These are phyloP conservation scores for Solanum aculeatissimum DNA, from an alignment of 305 asterid genomes.

Conservation along the genomic window DNA sequence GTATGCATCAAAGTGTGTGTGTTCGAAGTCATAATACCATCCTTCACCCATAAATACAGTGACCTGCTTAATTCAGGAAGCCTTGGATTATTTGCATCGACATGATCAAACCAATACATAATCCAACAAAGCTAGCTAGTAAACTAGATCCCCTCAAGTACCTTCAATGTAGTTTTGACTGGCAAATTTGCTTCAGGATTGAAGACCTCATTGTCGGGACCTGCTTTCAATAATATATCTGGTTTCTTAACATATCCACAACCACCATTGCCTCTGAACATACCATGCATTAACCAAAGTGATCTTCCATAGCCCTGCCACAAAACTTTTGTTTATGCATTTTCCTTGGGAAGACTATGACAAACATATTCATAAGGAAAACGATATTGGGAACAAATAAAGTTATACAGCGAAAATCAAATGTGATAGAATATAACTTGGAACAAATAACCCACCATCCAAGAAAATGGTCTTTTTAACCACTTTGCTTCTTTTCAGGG, in stretches of 20 bases:
- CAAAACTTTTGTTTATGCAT: background rate
- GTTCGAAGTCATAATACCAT: background rate
- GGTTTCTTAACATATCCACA: conserved; percentile 9
- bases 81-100: background rate
- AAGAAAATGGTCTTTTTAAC: background rate
- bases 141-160: background rate
- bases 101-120: background rate
- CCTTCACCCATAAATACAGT: conserved; percentile 3
- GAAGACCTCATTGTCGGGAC: conserved; percentile 1
- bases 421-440: background rate
- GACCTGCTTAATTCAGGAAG: background rate
- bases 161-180: conserved; percentile 1
- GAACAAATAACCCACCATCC: background rate
- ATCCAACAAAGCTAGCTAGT: background rate
- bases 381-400: background rate
- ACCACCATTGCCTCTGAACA: conserved; percentile 7
- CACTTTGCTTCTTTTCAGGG: background rate
- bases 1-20: conserved; percentile 1
- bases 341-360: background rate
- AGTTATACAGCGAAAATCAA: background rate
- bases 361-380: background rate
- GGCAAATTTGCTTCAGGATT: conserved; percentile 1
- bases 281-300: conserved; percentile 8
- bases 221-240: conserved; percentile 1
- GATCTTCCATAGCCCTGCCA: conserved; percentile 6